Conservation (phyloP, 202 grass and related monocot species). For the Schoenoplectus tabernaemontani region DNA sequence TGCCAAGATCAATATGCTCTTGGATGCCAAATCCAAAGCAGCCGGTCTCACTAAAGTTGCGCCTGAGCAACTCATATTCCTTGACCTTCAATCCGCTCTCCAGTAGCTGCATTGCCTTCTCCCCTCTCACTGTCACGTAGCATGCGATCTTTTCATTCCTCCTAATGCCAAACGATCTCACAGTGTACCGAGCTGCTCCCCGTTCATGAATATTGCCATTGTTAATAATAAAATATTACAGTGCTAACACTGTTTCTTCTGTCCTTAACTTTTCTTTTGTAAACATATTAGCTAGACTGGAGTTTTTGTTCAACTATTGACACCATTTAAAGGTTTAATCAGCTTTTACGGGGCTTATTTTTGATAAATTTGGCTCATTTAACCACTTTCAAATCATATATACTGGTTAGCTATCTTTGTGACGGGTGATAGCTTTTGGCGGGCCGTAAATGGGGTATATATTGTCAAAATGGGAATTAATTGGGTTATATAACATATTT, state of each 20-base stretch:
- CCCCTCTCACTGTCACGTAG: constrained; percentile 60
- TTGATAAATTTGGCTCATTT: background rate
- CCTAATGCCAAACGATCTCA: constrained; percentile 64
- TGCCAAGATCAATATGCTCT: constrained; percentile 67
- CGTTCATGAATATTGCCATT: background rate
- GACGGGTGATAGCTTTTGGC: background rate
- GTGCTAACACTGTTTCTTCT: background rate
- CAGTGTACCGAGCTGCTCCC: constrained; percentile 61
- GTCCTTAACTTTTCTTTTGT: background rate
- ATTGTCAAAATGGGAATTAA: background rate
- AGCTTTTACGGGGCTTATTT: background rate
- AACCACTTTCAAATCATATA: background rate
- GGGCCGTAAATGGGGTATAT: background rate
- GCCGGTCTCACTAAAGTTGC: constrained; percentile 65
- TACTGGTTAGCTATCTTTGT: background rate
- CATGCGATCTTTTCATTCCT: constrained; percentile 67
- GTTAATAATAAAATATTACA: background rate
- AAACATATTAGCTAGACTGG: background rate
- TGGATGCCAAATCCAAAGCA: constrained; percentile 74
- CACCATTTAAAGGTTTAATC: background rate
- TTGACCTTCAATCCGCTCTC: constrained; percentile 74
- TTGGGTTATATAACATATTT: background rate
- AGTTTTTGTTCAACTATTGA: background rate
- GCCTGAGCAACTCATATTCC: constrained; percentile 68
- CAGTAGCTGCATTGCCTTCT: constrained; percentile 76